Conservation (phyloP, 139 green algal genomes). For the Nannochloris sp. region DNA sequence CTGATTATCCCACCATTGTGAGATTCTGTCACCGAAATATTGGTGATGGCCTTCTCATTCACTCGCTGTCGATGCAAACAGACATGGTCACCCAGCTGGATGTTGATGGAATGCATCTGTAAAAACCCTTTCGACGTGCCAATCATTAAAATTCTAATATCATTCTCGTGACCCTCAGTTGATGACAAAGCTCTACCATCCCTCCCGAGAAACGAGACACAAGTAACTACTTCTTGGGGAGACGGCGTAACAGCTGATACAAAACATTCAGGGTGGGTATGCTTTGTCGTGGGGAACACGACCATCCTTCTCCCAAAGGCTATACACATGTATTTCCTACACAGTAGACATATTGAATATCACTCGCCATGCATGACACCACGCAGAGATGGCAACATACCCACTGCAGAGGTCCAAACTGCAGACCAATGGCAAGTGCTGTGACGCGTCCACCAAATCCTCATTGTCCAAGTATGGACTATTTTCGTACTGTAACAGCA, state of each 20-base stretch:
- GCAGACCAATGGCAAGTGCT: not conserved
- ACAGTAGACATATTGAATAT: too few species aligned
- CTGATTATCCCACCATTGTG: too few species aligned
- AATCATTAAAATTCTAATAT: slow-evolving; percentile 29
- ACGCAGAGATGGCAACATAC: too few species aligned
- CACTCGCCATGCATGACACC: too few species aligned
- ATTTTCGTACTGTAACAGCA: slow-evolving; percentile 29
- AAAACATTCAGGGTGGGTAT: not conserved
- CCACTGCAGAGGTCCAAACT: not conserved
- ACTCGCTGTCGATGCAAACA: slow-evolving; percentile 45
- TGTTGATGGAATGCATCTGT: slow-evolving; percentile 35
- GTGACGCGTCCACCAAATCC: slow-evolving; percentile 12
- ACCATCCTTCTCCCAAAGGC: not conserved
- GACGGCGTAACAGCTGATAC: not conserved
- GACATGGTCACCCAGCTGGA: not conserved
- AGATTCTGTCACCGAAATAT: too few species aligned
- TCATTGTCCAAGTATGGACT: slow-evolving; percentile 6
- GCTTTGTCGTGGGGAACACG: not conserved
- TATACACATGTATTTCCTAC: not conserved
- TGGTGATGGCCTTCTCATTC: not conserved
- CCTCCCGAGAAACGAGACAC: not conserved
- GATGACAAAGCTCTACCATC: too few species aligned
- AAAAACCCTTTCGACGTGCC: slow-evolving; percentile 46
- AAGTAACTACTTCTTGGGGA: not conserved
- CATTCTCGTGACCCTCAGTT: not conserved